These are phyloP conservation scores for Babesia gibsoni DNA, from an alignment of 169 alveolate genomes.

Conservation along the genomic window DNA sequence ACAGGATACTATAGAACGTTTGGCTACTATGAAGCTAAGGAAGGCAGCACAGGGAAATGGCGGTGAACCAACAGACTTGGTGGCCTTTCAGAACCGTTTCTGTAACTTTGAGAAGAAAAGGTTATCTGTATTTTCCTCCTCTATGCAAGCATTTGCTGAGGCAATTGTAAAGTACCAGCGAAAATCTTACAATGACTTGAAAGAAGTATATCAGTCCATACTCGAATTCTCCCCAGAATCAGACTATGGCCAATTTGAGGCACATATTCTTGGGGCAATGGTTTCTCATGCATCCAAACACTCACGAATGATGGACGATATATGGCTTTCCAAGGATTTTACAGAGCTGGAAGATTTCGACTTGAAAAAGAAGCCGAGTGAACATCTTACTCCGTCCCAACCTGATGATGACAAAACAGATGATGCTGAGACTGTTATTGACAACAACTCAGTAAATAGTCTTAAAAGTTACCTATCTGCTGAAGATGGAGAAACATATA, in stretches of 20 bases:
- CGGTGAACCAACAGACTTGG: neutral
- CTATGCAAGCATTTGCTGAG: conserved; percentile 51
- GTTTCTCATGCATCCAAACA: neutral
- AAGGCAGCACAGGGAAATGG: neutral
- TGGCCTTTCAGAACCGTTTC: conserved; percentile 40
- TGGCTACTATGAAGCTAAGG: conserved; percentile 6
- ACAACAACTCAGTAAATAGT: too few species aligned
- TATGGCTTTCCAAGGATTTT: conserved; percentile 11
- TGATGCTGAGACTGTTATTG: conserved; percentile 23
- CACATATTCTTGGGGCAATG: conserved; percentile 29
- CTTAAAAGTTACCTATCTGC: too few species aligned
- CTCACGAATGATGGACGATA: conserved; percentile 5
- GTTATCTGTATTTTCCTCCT: conserved; percentile 32
- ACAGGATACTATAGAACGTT: conserved; percentile 4
- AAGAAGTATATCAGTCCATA: conserved; percentile 27
- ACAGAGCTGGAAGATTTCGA: neutral
- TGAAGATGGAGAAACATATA: neutral
- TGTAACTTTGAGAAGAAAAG: conserved; percentile 36
- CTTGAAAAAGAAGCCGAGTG: neutral
- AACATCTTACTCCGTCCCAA: neutral
- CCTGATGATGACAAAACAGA: neutral
- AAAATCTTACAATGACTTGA: conserved; percentile 26
- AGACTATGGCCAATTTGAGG: conserved; percentile 39
- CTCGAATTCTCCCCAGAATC: conserved; percentile 50
- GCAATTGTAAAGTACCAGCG: conserved; percentile 41